phyloP scores from a whole-genome alignment of 305 asterid genomes.

The Fraxinus sp. region DNA sequence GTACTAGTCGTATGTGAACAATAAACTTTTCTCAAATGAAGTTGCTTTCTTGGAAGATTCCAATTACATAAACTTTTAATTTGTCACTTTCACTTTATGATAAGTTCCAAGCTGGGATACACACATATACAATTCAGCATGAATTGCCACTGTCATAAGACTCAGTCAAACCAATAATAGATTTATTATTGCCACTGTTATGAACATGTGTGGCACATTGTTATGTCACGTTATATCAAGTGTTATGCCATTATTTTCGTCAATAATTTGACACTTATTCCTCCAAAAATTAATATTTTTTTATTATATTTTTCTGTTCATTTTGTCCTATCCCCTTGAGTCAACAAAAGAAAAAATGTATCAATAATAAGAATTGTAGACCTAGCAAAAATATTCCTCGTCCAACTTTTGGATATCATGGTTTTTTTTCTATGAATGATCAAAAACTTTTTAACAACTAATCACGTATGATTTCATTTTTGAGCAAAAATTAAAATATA shows the following conservation, averaged over 20 bases:
- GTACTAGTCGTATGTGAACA: background rate
- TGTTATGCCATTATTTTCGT: background rate
- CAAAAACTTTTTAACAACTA: no score
- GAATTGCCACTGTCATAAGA: background rate
- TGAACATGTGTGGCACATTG: background rate
- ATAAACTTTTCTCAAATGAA: background rate
- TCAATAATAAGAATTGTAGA: background rate
- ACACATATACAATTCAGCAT: background rate
- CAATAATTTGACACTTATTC: background rate
- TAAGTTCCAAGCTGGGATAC: background rate
- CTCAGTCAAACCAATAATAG: slow-evolving; percentile 18
- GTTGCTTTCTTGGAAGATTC: background rate
- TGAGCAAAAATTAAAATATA: background rate
- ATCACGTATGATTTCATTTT: background rate
- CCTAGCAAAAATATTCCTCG: background rate
- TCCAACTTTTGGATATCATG: background rate
- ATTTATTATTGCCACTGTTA: no score
- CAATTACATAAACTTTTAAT: background rate
- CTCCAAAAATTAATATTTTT: background rate
- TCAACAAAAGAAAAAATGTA: background rate
- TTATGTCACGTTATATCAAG: background rate
- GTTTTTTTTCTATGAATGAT: background rate
- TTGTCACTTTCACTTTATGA: background rate
- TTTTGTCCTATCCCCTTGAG: background rate
- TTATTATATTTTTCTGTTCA: background rate